Base-by-base conservation (phyloP, 495 filamentous ascomycete species). In the Hypoxylon lenormandii region DNA sequence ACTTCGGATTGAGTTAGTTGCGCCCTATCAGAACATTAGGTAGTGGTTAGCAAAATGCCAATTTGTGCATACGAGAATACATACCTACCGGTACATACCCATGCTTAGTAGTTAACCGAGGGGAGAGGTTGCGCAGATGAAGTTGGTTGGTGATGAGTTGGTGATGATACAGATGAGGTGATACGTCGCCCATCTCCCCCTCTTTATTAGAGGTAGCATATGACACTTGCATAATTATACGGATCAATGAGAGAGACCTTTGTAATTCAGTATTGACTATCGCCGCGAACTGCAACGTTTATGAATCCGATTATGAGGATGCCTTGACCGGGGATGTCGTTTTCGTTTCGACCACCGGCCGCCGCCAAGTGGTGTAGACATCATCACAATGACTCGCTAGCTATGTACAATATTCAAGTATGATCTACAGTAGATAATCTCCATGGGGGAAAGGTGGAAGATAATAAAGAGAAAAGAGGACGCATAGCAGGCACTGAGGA, bases 1-100 rank as follows among this genome's bases (percentile, higher is more conserved):
- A 63, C 36, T 40, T 46, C 46, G 38, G 51, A 65, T 42, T 55
- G 33, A 63, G 49, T 37, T 30, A 12, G 15, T n/a, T 16, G 6
- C 23, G 60, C 60, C 60, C 60, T 64, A 56, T 53, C 16, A 49
- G 13, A 30, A 56, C 30, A 63, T 7, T 33, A 33, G 30, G 38
- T 64, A 64, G 60, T 40, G 60, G 60, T 48, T 56, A 49, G 60
- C 42, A 55, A 64, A 55, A 36, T 49, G 50, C 60, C 40, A 49
- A 28, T 26, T 12, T 55, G 18, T 48, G 50, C 60, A 47, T 55
- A 38, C 23, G 26, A 16, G 36, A 8, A 33, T 16, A n/a, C 38
- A 1, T 42, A 42, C 12, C 15, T n/a, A 42, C 15, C 13, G 2
- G 4, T n/a, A 4, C 12, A 21, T 13, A 23, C 46, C 45, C 42